phyloP scores from a whole-genome alignment of 2,329 filamentous ascomycete genomes.

The Penicillium palitans region DNA sequence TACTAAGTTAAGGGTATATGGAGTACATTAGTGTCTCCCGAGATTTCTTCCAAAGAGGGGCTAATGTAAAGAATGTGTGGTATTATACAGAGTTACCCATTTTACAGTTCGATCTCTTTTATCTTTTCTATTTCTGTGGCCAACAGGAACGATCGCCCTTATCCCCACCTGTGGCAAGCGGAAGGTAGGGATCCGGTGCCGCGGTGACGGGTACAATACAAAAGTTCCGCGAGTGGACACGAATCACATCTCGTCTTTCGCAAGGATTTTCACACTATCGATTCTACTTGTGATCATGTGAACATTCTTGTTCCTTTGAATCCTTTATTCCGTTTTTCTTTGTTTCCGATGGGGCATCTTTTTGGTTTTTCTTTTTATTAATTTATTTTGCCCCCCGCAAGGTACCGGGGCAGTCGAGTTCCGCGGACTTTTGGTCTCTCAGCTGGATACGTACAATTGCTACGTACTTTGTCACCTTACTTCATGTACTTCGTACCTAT shows the following conservation, averaged over 20 bases:
- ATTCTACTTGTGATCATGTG: conserved; percentile 25
- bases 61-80: not conserved
- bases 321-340: not conserved
- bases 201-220: conserved; percentile 37
- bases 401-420: not conserved
- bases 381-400: not conserved
- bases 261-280: conserved; percentile 26
- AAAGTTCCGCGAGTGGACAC: conserved; percentile 13
- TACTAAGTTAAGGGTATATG: conserved; percentile 12
- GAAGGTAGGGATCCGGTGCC: conserved; percentile 38
- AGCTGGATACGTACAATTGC: conserved; percentile 7
- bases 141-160: conserved; percentile 23
- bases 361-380: not conserved
- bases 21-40: conserved; percentile 5
- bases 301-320: conserved; percentile 4
- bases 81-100: not conserved
- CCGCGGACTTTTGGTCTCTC: conserved; percentile 6
- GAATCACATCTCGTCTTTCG: conserved; percentile 14
- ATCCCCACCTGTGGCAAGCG: conserved; percentile 27
- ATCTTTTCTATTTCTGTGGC: conserved; percentile 8
- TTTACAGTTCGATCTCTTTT: not conserved
- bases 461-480: conserved; percentile 10
- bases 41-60: not conserved
- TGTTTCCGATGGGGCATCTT: not conserved
- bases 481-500: not conserved